Conservation (phyloP, 1,139 yeast genomes). For the Scheffersomyces segobiensis region DNA sequence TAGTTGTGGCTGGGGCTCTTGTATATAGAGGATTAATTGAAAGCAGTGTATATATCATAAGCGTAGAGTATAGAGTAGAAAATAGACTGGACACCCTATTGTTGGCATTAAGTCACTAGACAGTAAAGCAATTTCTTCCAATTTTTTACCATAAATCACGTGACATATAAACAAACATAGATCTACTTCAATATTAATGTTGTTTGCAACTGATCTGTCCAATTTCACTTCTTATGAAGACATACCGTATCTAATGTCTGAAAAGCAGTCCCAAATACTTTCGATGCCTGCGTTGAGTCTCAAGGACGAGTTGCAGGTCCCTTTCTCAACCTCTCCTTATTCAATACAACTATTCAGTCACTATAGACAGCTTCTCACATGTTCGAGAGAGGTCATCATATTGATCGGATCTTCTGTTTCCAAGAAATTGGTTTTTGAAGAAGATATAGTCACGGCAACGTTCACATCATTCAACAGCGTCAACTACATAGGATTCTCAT, state of each 20-base stretch:
- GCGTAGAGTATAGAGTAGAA: neutral
- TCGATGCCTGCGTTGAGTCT: slow-evolving; percentile 21
- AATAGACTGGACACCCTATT: neutral
- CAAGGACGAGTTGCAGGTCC: slow-evolving; percentile 16
- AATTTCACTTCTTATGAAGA: neutral
- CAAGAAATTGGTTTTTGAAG: slow-evolving; percentile 49
- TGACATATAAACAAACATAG: neutral
- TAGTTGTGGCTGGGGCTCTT: neutral
- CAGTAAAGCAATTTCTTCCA: neutral
- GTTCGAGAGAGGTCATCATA: slow-evolving; percentile 38
- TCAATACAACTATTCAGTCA: slow-evolving; percentile 24
- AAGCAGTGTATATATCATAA: neutral
- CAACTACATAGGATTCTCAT: slow-evolving; percentile 1
- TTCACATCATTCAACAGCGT: slow-evolving; percentile 40
- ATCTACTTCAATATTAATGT: neutral
- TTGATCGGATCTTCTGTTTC: slow-evolving; percentile 50
- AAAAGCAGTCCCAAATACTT: slow-evolving; percentile 5
- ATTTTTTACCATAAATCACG: neutral
- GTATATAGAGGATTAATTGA: neutral
- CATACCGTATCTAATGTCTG: neutral
- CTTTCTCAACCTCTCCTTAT: slow-evolving; percentile 17
- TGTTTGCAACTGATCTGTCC: neutral
- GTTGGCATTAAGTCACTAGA: neutral
- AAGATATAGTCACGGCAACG: slow-evolving; percentile 48
- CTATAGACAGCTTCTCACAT: slow-evolving; percentile 31